phyloP scores from a whole-genome alignment of 495 filamentous ascomycete genomes.

The Tuber microsphaerosporum region DNA sequence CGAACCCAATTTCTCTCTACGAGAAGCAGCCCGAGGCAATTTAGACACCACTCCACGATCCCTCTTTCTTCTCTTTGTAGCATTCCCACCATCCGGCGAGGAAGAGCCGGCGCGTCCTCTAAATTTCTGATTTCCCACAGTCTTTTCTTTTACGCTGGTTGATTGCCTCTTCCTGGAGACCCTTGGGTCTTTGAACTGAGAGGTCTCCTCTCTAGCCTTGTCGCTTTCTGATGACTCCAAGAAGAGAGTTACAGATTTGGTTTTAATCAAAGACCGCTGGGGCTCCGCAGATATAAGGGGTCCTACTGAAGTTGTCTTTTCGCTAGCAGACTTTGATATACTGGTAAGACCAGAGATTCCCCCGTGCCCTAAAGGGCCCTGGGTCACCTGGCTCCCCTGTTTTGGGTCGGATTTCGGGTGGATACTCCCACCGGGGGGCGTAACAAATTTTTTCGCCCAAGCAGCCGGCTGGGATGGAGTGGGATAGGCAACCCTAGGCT shows the following conservation, averaged over 20 bases:
- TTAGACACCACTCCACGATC: neutral
- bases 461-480: neutral
- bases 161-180: neutral
- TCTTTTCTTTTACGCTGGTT: neutral
- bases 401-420: neutral
- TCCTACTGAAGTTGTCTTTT: neutral
- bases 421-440: neutral
- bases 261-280: neutral
- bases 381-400: neutral
- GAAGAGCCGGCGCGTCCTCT: neutral
- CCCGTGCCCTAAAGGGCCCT: neutral
- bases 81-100: neutral
- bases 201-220: neutral
- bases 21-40: neutral
- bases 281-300: neutral
- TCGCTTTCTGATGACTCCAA: neutral
- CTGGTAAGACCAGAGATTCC: neutral
- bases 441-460: constrained; percentile 1
- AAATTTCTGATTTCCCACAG: neutral
- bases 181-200: neutral
- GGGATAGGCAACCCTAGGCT: neutral
- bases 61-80: neutral
- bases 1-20: neutral
- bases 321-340: neutral
- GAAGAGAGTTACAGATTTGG: neutral